Evolutionary conservation across 805 yeast species (phyloP).

Genomic region (Candida palmyrensis): DNA sequence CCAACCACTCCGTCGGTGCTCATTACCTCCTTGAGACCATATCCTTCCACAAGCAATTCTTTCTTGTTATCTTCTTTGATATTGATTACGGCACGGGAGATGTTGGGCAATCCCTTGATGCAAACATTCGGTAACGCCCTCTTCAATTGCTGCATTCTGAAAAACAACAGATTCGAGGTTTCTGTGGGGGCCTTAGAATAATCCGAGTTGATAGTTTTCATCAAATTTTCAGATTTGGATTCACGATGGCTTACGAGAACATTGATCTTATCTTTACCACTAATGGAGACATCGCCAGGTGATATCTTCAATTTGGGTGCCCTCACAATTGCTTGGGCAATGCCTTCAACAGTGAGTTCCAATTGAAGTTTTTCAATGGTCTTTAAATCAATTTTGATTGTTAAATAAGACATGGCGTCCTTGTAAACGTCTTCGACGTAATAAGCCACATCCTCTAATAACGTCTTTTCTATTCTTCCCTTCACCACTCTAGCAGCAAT

Average conservation of each 20-base stretch:
- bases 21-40: conserved; percentile 95
- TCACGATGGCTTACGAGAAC: conserved; percentile 49
- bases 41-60: conserved; percentile 95
- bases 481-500: conserved; percentile 98
- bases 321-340: conserved; percentile 70
- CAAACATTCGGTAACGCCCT: conserved; percentile 82
- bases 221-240: conserved; percentile 32
- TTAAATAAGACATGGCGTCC: conserved; percentile 69
- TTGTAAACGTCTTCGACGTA: conserved; percentile 93
- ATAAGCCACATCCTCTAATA: conserved; percentile 77
- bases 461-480: conserved; percentile 93
- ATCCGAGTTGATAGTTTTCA: conserved; percentile 31
- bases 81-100: conserved; percentile 94
- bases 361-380: conserved; percentile 88
- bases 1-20: conserved; percentile 96
- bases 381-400: conserved; percentile 73
- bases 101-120: conserved; percentile 88
- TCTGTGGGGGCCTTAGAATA: conserved; percentile 28
- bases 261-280: conserved; percentile 61
- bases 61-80: conserved; percentile 80
- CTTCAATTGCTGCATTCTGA: conserved; percentile 84
- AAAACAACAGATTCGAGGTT: conserved; percentile 54
- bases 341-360: conserved; percentile 81
- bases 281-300: conserved; percentile 62
- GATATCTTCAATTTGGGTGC: conserved; percentile 90